These are phyloP conservation scores for Boletus barrowsii DNA, from an alignment of 768 basidiomycete species.

Conservation along the genomic window DNA sequence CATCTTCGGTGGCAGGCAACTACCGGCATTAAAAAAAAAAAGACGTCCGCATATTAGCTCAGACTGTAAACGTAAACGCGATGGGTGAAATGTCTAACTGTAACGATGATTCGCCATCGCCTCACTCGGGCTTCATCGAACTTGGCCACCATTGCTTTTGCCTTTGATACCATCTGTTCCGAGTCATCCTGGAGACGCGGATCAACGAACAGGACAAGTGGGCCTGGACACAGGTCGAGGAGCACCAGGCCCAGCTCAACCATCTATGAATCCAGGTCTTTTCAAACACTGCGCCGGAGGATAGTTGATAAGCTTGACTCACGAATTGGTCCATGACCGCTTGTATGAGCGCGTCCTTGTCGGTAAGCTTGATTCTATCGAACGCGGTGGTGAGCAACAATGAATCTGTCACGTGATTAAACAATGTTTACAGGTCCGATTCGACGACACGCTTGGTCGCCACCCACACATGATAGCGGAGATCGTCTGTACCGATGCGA, in stretches of 20 bases:
- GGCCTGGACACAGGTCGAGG: constrained; percentile 43
- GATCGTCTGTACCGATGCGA: constrained; percentile 23
- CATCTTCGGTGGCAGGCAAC: constrained; percentile 59
- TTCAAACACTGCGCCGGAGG: not conserved
- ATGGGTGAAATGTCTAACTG: constrained; percentile 34
- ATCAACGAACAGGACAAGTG: constrained; percentile 52
- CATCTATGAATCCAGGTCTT: constrained; percentile 35
- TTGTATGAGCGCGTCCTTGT: constrained; percentile 16
- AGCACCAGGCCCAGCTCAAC: constrained; percentile 48
- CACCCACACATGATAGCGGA: constrained; percentile 35
- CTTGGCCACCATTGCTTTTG: constrained; percentile 37
- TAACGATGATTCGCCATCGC: constrained; percentile 44
- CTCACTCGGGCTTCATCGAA: constrained; percentile 41
- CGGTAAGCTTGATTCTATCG: constrained; percentile 9
- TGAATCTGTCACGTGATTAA: not conserved
- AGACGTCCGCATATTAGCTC: not conserved
- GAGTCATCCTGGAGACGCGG: constrained; percentile 41
- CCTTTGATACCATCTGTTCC: constrained; percentile 40
- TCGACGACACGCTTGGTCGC: constrained; percentile 31
- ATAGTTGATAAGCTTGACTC: constrained; percentile 9
- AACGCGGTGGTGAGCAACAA: not conserved
- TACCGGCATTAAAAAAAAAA: constrained; percentile 16
- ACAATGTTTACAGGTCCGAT: constrained; percentile 14
- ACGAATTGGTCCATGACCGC: constrained; percentile 32
- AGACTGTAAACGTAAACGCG: not conserved